Percentiles rank a stretch among this genome's conserved stretches.
phyloP scores from a whole-genome alignment of 2,329 filamentous ascomycete species.

The Anisogramma anomala region DNA sequence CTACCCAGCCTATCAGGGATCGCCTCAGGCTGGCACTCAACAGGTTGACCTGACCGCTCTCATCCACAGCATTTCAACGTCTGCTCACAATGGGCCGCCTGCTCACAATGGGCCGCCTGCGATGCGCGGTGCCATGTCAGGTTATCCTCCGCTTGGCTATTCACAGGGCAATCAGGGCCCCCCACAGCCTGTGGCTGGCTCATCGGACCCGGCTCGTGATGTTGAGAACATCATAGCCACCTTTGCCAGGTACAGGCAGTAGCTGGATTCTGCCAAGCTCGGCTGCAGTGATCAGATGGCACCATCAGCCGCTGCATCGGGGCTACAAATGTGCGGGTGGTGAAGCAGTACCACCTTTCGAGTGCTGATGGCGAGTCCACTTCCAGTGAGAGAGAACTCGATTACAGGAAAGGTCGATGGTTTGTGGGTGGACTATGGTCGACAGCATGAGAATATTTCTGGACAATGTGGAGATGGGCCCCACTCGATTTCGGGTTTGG shows the following conservation, averaged over 20 bases:
- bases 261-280: background rate
- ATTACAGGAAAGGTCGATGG: no score
- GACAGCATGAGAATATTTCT: no score
- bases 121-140: conserved; percentile 3
- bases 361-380: no score
- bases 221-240: conserved; percentile 68
- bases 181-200: conserved; percentile 17
- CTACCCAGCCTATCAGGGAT: conserved; percentile 3
- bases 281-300: no score
- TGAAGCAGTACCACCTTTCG: no score
- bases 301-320: no score
- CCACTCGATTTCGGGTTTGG: no score
- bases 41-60: conserved; percentile 37
- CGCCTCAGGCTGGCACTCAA: conserved; percentile 16
- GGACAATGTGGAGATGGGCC: no score
- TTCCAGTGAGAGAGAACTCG: no score
- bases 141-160: conserved; percentile 22
- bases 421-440: no score
- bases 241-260: conserved; percentile 53
- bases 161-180: conserved; percentile 19
- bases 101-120: background rate
- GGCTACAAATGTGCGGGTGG: no score
- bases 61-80: conserved; percentile 27
- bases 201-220: conserved; percentile 34
- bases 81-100: conserved; percentile 1